Evolutionary conservation across 331 rosid genomes (phyloP).

Genomic region (Malus hybrid): DNA sequence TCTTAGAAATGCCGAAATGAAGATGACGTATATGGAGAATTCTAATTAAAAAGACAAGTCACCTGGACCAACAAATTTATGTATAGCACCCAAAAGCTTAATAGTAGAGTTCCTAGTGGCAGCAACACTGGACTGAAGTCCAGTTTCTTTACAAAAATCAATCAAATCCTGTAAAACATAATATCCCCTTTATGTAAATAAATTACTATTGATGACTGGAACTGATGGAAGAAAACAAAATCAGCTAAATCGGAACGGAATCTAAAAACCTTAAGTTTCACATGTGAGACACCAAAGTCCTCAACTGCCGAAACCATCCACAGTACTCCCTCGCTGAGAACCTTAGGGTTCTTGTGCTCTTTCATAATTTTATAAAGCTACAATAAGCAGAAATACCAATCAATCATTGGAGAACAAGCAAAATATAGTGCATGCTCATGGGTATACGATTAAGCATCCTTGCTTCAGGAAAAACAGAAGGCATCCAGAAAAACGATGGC

Average conservation of each 20-base stretch:
- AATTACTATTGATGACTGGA: neutral
- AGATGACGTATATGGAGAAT: neutral
- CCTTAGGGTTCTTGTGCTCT: slow-evolving; percentile 99
- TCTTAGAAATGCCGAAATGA: slow-evolving; percentile 14
- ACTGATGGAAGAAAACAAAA: neutral
- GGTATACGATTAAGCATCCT: neutral
- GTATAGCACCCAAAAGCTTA: slow-evolving; percentile 84
- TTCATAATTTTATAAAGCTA: slow-evolving; percentile 89
- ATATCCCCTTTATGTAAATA: neutral
- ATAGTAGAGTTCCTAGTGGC: slow-evolving; percentile 94
- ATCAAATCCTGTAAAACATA: slow-evolving; percentile 67
- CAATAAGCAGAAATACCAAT: neutral
- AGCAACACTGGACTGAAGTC: slow-evolving; percentile 93
- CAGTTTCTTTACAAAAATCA: slow-evolving; percentile 90
- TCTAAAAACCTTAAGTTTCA: slow-evolving; percentile 77
- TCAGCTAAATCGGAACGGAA: neutral
- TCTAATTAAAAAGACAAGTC: slow-evolving; percentile 16
- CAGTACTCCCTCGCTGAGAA: slow-evolving; percentile 87
- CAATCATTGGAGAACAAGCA: neutral
- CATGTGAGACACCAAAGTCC: slow-evolving; percentile 79
- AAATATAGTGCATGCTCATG: slow-evolving; percentile 2
- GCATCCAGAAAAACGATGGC: neutral
- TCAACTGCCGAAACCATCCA: slow-evolving; percentile 99
- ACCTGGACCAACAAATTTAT: slow-evolving; percentile 99
- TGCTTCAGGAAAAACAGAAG: neutral